Conservation (phyloP, 768 basidiomycete species). For the Tulasnella sp. region DNA sequence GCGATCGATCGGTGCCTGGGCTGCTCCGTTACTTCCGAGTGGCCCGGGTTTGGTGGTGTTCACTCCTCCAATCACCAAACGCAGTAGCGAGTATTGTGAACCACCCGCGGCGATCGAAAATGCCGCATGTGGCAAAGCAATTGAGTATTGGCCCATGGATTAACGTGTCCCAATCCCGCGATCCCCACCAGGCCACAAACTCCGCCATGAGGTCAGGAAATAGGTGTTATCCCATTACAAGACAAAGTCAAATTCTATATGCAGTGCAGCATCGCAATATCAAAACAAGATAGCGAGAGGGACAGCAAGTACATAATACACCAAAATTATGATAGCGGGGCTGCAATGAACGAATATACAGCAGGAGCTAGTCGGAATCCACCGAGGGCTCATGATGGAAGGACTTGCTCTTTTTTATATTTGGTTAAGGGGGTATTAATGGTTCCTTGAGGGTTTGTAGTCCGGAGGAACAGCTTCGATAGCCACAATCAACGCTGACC, state of each 20-base stretch:
- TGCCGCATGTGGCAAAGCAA: not conserved
- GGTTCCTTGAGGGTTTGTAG: conserved; percentile 6
- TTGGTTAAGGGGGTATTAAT: not conserved
- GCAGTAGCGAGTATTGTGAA: not conserved
- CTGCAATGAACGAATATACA: not conserved
- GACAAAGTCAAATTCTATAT: not conserved
- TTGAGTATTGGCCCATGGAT: not conserved
- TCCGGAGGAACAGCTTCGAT: conserved; percentile 26
- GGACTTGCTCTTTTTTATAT: not conserved
- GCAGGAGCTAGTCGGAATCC: not conserved
- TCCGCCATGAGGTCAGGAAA: not conserved
- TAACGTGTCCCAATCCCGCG: not conserved
- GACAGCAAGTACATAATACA: conserved; percentile 14
- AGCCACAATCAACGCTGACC: conserved; percentile 11
- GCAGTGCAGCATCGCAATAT: conserved; percentile 6
- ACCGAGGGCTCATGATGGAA: not conserved
- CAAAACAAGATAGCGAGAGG: conserved; percentile 4
- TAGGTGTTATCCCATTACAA: not conserved
- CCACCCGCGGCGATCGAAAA: not conserved
- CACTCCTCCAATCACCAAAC: not conserved
- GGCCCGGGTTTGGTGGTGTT: not conserved
- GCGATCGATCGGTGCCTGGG: not conserved
- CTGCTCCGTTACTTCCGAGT: not conserved
- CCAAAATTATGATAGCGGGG: not conserved
- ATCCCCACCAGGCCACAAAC: not conserved